A percentile compares a stretch with the other conserved stretches of the same genome.
Conservation (phyloP, 2,329 filamentous ascomycete genomes). For the Chrysosporium queenslandicum region DNA sequence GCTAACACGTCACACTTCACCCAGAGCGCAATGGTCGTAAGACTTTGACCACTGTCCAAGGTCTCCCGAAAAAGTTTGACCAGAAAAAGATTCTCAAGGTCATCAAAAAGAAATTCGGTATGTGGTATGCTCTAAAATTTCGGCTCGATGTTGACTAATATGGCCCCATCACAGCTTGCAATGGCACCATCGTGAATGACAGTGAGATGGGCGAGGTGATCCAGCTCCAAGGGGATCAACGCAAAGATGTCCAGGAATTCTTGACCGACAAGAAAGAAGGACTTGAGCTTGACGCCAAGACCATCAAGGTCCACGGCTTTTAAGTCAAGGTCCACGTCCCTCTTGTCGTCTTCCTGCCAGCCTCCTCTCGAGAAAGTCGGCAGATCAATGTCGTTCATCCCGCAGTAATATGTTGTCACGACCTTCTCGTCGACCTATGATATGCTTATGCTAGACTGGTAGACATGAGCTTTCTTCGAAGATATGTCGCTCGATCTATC, state of each 20-base stretch:
- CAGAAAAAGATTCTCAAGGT: conserved; percentile 99
- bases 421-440: background rate
- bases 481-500: background rate
- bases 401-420: background rate
- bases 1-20: conserved; percentile 20
- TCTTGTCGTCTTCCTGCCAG: conserved; percentile 34
- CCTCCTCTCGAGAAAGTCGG: conserved; percentile 31
- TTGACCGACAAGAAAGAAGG: conserved; percentile 92
- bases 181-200: conserved; percentile 98
- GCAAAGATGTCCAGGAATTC: conserved; percentile 97
- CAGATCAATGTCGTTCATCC: conserved; percentile 24
- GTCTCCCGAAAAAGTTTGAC: conserved; percentile 96
- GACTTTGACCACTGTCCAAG: conserved; percentile 99
- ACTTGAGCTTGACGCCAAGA: conserved; percentile 87
- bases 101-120: conserved; percentile 99
- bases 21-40: conserved; percentile 99
- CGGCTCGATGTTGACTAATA: conserved; percentile 18
- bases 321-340: conserved; percentile 36
- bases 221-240: conserved; percentile 98
- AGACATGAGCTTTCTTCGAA: background rate
- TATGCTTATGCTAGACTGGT: background rate
- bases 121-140: conserved; percentile 22
- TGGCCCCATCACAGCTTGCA: conserved; percentile 59
- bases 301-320: conserved; percentile 66
- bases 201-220: conserved; percentile 98